Conservation (phyloP, 305 asterid genomes). For the Euphrasia arctica region DNA sequence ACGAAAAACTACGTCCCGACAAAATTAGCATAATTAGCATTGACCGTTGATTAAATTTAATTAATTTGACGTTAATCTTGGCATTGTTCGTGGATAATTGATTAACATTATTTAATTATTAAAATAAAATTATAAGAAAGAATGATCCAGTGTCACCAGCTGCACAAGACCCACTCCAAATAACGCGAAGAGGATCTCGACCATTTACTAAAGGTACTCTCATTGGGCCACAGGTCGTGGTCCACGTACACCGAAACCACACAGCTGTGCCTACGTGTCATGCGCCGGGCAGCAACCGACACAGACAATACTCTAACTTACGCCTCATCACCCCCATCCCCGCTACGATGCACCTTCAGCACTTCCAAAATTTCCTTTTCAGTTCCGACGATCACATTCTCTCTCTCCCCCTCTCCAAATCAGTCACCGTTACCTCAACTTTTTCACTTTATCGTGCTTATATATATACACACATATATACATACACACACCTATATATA, state of each 20-base stretch:
- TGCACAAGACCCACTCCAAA: neutral
- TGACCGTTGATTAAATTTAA: too few relatives aligned
- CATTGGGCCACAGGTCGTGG: neutral
- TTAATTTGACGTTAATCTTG: too few relatives aligned
- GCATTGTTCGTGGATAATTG: neutral
- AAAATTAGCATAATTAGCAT: too few relatives aligned
- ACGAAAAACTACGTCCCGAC: too few relatives aligned
- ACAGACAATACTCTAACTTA: conserved; percentile 15
- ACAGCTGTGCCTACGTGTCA: conserved; percentile 21
- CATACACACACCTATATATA: too few relatives aligned
- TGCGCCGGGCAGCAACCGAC: conserved; percentile 26
- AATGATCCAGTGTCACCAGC: too few relatives aligned
- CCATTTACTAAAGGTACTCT: neutral
- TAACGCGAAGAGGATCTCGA: too few relatives aligned
- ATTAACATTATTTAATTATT: too few relatives aligned
- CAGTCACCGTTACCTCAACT: neutral
- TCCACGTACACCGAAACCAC: conserved; percentile 9
- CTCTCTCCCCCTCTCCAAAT: neutral
- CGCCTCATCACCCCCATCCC: conserved; percentile 12
- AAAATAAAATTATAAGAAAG: neutral
- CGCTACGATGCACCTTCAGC: conserved; percentile 24
- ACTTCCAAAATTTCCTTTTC: conserved; percentile 1
- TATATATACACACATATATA: neutral
- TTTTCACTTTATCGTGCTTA: neutral
- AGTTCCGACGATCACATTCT: conserved; percentile 7